phyloP scores from a whole-genome alignment of 148 eudicot species.

The Rhododendron henanense region DNA sequence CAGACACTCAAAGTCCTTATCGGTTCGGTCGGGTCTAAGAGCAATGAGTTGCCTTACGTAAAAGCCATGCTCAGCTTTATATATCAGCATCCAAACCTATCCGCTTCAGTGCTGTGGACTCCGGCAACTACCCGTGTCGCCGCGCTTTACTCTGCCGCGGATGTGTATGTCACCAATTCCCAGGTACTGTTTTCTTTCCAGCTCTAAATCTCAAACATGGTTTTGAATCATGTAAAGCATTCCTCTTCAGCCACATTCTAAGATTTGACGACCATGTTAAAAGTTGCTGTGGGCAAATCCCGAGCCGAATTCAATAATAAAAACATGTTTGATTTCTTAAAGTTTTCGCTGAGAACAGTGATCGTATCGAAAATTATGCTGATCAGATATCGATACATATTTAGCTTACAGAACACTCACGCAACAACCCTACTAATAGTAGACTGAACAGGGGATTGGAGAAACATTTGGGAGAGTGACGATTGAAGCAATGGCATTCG shows the following conservation, averaged over 20 bases:
- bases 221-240: not conserved
- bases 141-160: constrained; percentile 93
- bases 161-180: constrained; percentile 84
- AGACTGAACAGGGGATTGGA: constrained; percentile 64
- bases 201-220: not conserved
- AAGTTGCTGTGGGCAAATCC: not conserved
- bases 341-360: not conserved
- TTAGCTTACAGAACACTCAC: not conserved
- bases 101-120: constrained; percentile 77
- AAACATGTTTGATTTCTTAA: not conserved
- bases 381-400: not conserved
- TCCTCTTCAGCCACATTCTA: not conserved
- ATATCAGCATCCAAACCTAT: constrained; percentile 57
- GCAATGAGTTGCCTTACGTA: constrained; percentile 81
- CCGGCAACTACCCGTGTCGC: constrained; percentile 92
- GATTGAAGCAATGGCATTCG: constrained; percentile 96
- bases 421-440: constrained; percentile 1
- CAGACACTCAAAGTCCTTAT: constrained; percentile 66
- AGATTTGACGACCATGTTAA: no score
- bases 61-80: constrained; percentile 57
- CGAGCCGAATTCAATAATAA: not conserved
- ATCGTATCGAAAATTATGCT: not conserved
- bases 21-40: constrained; percentile 98
- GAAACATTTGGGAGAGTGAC: constrained; percentile 99
- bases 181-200: constrained; percentile 40